Evolutionary conservation across 106 monocot genomes (phyloP), one percentile per base, ranked within the genome.

Genomic region (Dendrobium officinale): DNA sequence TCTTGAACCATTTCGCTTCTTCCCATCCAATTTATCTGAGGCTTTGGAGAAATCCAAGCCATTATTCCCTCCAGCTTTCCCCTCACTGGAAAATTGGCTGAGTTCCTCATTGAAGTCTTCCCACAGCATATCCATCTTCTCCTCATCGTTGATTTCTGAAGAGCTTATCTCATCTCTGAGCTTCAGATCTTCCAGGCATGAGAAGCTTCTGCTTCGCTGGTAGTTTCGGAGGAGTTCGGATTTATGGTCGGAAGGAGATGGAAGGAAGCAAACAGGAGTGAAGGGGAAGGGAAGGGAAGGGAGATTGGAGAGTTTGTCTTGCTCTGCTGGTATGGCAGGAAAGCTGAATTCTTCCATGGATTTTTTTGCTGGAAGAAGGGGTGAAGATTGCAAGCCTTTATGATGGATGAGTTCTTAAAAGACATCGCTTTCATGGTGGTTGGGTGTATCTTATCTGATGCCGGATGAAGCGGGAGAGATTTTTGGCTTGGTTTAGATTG

Each of bases 71-170:
- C 51, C 51, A 51, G 51, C 51, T 51, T 13, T 13, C 13, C 51
- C 51, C 3, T 51, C 15, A 13, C 51, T 13, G 51, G 51, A 51
- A 64, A 20, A 26, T 48, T 67, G 20, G 22, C 33, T 41, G 19
- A 85, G 64, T 68, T 91, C 90, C 18, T 91, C 90, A 29, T 91
- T 91, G 84, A 91, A 88, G 24, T 91, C 82, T 73, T 91, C 90
- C 90, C 90, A 91, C 10, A 91, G 79, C 84, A 78, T 67, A 67
- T 91, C 90, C 90, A 91, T 91, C 79, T 49, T 80, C 54, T 91
- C 90, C 73, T 84, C 83, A 17, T 83, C 67, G 4, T 66, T 22
- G 33, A 26, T 11, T 18, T 37, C 47, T 44, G 27, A 1, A 40
- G 72, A 15, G 51, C 4, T 17, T 2, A 56, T 55, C 20, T 31